Conservation (phyloP, 352 stramenopile genomes). For the Globisporangium middletonii region DNA sequence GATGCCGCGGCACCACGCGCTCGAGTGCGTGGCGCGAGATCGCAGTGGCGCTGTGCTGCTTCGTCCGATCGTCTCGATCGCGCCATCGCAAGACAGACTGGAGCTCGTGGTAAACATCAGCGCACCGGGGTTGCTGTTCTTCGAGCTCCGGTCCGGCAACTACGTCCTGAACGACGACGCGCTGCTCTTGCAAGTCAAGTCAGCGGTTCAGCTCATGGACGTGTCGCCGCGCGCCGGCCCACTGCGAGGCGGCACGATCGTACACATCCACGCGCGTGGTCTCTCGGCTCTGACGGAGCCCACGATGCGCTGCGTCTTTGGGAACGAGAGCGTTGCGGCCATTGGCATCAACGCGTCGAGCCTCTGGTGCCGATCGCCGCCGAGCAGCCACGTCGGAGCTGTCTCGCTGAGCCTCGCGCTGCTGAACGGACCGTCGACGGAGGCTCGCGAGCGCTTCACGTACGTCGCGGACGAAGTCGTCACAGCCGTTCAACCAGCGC, state of each 20-base stretch:
- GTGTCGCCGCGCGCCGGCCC: constrained; percentile 12
- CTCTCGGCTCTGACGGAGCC: constrained; percentile 3
- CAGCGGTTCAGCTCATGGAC: not conserved
- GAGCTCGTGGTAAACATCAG: constrained; percentile 1
- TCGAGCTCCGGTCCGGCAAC: constrained; percentile 1
- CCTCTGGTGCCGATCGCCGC: constrained; percentile 21
- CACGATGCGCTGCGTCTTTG: constrained; percentile 23
- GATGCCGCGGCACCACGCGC: not conserved
- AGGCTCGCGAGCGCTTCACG: not conserved
- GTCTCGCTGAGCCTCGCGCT: constrained; percentile 20
- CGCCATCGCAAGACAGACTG: not conserved
- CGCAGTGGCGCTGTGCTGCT: not conserved
- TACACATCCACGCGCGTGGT: constrained; percentile 16
- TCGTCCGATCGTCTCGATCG: not conserved
- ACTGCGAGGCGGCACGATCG: constrained; percentile 21
- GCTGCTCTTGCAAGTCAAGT: constrained; percentile 1
- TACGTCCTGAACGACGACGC: constrained; percentile 1
- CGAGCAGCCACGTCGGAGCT: constrained; percentile 5
- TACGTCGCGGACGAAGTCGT: constrained; percentile 29
- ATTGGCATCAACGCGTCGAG: constrained; percentile 4
- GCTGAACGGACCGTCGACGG: not conserved
- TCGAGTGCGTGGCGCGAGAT: constrained; percentile 3
- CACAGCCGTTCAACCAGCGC: constrained; percentile 15
- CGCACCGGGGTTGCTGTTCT: constrained; percentile 1
- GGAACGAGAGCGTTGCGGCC: constrained; percentile 8